Conservation (phyloP, 441 rosid genomes). For the Brassica hybrid region DNA sequence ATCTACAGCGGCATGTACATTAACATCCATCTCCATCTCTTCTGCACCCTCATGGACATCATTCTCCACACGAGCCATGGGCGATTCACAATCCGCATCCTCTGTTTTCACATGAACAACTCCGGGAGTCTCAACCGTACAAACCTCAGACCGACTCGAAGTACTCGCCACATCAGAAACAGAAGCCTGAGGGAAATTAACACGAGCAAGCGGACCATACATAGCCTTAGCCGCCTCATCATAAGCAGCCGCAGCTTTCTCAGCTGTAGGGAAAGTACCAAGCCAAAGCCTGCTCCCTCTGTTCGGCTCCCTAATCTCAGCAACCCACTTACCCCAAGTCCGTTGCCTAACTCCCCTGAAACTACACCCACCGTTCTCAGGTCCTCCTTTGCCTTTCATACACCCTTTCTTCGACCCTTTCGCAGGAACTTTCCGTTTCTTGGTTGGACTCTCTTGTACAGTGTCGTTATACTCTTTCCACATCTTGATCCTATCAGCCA, state of each 20-base stretch:
- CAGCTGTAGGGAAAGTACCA: slow-evolving; percentile 79
- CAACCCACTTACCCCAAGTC: slow-evolving; percentile 95
- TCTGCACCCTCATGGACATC: no score
- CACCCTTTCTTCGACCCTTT: slow-evolving; percentile 83
- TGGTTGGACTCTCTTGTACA: slow-evolving; percentile 31
- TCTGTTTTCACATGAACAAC: slow-evolving; percentile 24
- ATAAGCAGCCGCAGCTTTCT: slow-evolving; percentile 75
- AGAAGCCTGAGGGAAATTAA: slow-evolving; percentile 51
- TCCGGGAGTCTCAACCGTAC: slow-evolving; percentile 31
- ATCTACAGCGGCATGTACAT: neutral
- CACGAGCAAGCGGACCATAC: slow-evolving; percentile 66
- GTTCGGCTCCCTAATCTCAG: slow-evolving; percentile 81
- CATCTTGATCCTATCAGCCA: slow-evolving; percentile 53
- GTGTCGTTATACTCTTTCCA: slow-evolving; percentile 61
- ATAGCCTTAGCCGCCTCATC: slow-evolving; percentile 75
- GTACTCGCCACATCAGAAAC: slow-evolving; percentile 44
- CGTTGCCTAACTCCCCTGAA: slow-evolving; percentile 87
- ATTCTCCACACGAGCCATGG: no score
- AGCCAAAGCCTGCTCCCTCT: slow-evolving; percentile 80
- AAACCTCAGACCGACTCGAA: slow-evolving; percentile 55
- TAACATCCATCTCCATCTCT: neutral
- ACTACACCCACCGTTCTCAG: slow-evolving; percentile 58
- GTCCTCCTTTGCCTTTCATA: slow-evolving; percentile 91
- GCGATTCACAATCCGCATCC: slow-evolving; percentile 35
- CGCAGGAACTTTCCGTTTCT: slow-evolving; percentile 56